These are phyloP conservation scores for Fusarium sp. DNA, from an alignment of 2,329 filamentous ascomycete species.

Conservation along the genomic window DNA sequence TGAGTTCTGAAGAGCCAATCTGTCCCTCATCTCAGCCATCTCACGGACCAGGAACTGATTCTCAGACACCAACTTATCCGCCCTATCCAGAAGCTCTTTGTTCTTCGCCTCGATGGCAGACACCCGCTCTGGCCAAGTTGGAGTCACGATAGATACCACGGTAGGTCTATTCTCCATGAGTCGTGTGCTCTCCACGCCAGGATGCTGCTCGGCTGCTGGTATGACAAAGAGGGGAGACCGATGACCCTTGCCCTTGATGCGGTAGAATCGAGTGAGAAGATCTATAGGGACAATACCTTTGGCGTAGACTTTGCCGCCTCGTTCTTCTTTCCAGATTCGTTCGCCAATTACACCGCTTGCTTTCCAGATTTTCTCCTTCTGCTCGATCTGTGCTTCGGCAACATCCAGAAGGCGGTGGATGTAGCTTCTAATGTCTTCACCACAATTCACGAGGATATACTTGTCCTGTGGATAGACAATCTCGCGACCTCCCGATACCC, in stretches of 20 bases:
- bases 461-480: slow-evolving; percentile 65
- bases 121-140: slow-evolving; percentile 46
- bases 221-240: slow-evolving; percentile 62
- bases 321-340: slow-evolving; percentile 44
- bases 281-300: slow-evolving; percentile 60
- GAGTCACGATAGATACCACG: slow-evolving; percentile 45
- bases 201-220: slow-evolving; percentile 59
- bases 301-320: slow-evolving; percentile 46
- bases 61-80: slow-evolving; percentile 20
- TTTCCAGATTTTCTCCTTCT: slow-evolving; percentile 47
- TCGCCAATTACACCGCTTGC: slow-evolving; percentile 54
- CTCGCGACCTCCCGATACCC: slow-evolving; percentile 59
- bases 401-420: slow-evolving; percentile 60
- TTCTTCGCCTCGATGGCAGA: slow-evolving; percentile 44
- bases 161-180: slow-evolving; percentile 57
- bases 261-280: slow-evolving; percentile 62
- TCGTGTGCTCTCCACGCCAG: slow-evolving; percentile 55
- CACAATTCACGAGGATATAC: slow-evolving; percentile 64
- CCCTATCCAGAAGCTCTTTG: slow-evolving; percentile 35
- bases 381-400: slow-evolving; percentile 53
- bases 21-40: slow-evolving; percentile 29
- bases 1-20: slow-evolving; percentile 30
- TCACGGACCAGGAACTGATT: slow-evolving; percentile 37
- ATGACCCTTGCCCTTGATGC: slow-evolving; percentile 55
- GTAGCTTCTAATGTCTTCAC: slow-evolving; percentile 59